These are phyloP conservation scores for Xerocomellus chrysenteron DNA, from an alignment of 768 basidiomycete genomes.

Conservation along the genomic window DNA sequence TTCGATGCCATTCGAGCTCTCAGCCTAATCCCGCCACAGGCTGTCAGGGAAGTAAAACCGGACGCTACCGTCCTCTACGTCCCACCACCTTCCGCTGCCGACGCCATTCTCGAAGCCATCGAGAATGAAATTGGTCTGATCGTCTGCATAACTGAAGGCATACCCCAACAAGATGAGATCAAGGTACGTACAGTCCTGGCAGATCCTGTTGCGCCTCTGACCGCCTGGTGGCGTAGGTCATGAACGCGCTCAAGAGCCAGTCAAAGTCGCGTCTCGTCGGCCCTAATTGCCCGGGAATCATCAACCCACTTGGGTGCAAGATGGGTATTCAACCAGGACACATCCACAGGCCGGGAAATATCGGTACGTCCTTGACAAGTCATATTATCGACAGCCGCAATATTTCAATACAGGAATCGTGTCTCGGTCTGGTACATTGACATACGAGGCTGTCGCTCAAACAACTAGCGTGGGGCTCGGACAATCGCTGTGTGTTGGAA, in stretches of 20 bases:
- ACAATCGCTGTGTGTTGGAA: constrained; percentile 94
- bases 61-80: constrained; percentile 98
- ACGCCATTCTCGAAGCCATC: constrained; percentile 98
- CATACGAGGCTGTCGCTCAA: constrained; percentile 98
- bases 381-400: not conserved
- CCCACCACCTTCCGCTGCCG: constrained; percentile 93
- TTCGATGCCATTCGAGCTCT: not conserved
- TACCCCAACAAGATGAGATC: constrained; percentile 97
- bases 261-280: constrained; percentile 95
- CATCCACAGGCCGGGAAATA: constrained; percentile 95
- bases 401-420: constrained; percentile 66
- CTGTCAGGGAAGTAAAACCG: constrained; percentile 80
- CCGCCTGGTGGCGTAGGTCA: constrained; percentile 52
- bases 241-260: constrained; percentile 92
- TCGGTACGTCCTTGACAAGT: constrained; percentile 55
- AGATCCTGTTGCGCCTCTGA: constrained; percentile 1
- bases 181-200: constrained; percentile 46
- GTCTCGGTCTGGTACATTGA: constrained; percentile 92
- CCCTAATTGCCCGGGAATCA: constrained; percentile 98
- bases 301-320: constrained; percentile 96
- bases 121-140: constrained; percentile 97
- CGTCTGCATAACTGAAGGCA: constrained; percentile 98
- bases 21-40: constrained; percentile 45
- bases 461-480: constrained; percentile 95
- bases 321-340: constrained; percentile 99